Percentiles rank a stretch among this genome's conserved stretches.
phyloP scores from a whole-genome alignment of 352 stramenopile genomes.

The Saprolegnia parasitica region DNA sequence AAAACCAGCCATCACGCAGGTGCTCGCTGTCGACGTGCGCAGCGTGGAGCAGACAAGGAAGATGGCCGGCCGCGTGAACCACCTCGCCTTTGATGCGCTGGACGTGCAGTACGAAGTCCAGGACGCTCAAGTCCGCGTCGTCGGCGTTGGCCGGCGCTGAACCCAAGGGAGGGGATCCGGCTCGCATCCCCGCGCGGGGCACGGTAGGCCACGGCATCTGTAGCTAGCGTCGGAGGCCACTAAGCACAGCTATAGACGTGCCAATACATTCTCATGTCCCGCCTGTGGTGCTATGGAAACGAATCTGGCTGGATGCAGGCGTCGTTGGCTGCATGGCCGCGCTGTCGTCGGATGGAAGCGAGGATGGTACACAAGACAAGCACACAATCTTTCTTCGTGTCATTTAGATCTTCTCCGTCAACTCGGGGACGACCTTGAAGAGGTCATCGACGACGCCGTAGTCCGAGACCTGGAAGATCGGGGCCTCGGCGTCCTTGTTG shows the following conservation, averaged over 20 bases:
- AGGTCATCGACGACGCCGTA: slow-evolving; percentile 98
- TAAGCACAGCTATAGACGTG: no score
- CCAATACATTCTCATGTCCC: no score
- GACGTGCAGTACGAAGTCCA: slow-evolving; percentile 15
- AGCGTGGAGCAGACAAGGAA: slow-evolving; percentile 17
- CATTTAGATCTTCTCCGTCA: slow-evolving; percentile 96
- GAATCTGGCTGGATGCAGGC: no score
- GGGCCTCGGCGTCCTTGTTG: slow-evolving; percentile 99
- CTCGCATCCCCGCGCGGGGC: no score
- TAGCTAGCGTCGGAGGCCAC: no score
- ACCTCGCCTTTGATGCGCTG: slow-evolving; percentile 1
- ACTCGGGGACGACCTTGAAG: slow-evolving; percentile 95
- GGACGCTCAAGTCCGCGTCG: neutral
- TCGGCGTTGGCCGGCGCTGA: neutral
- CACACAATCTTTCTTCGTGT: neutral
- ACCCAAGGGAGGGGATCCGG: neutral
- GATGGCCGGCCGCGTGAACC: neutral
- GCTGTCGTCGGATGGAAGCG: neutral
- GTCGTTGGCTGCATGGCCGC: neutral
- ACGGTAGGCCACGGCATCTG: no score
- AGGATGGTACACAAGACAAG: neutral
- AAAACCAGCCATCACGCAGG: slow-evolving; percentile 16
- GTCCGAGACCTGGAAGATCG: slow-evolving; percentile 99
- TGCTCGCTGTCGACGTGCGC: slow-evolving; percentile 27
- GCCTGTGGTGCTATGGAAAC: no score